Percentiles rank a stretch among this genome's conserved stretches.
These are phyloP conservation scores for Apophysomyces elegans DNA, from an alignment of 371 early-diverging fungal genomes.

Conservation along the genomic window DNA sequence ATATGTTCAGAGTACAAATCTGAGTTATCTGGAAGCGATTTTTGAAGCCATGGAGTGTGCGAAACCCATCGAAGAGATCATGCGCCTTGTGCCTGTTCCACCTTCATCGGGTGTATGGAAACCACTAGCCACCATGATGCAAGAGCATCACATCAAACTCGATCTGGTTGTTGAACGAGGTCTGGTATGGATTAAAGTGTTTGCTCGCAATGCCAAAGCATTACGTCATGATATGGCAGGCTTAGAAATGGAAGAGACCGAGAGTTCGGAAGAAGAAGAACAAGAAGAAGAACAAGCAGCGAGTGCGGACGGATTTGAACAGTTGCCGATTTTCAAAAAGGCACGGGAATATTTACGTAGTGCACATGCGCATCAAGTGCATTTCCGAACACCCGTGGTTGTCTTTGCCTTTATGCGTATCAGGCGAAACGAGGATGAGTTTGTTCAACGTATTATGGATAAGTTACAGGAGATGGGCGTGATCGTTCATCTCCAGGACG, in stretches of 20 bases:
- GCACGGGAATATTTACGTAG: conserved; percentile 45
- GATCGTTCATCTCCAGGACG: conserved; percentile 28
- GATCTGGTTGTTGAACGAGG: conserved; percentile 58
- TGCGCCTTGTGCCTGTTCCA: conserved; percentile 34
- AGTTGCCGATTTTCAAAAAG: conserved; percentile 55
- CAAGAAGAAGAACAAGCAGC: conserved; percentile 13
- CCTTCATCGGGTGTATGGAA: conserved; percentile 30
- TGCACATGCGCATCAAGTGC: conserved; percentile 55
- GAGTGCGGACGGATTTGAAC: conserved; percentile 28
- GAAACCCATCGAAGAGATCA: conserved; percentile 29
- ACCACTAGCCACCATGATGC: conserved; percentile 35
- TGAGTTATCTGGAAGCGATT: conserved; percentile 49
- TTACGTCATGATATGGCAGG: conserved; percentile 55
- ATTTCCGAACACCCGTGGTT: conserved; percentile 54
- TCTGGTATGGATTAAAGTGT: conserved; percentile 59
- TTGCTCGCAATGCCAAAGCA: conserved; percentile 55
- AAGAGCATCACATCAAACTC: conserved; percentile 39
- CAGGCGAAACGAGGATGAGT: conserved; percentile 32
- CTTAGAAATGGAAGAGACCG: conserved; percentile 32
- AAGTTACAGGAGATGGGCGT: conserved; percentile 44
- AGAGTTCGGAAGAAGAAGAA: conserved; percentile 22
- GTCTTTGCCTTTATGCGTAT: conserved; percentile 63
- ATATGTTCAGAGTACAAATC: conserved; percentile 46
- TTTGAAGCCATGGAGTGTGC: conserved; percentile 35
- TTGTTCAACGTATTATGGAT: conserved; percentile 43